These are phyloP conservation scores for Bruguiera gymnorhiza DNA, from an alignment of 345 rosid species.

Conservation along the genomic window DNA sequence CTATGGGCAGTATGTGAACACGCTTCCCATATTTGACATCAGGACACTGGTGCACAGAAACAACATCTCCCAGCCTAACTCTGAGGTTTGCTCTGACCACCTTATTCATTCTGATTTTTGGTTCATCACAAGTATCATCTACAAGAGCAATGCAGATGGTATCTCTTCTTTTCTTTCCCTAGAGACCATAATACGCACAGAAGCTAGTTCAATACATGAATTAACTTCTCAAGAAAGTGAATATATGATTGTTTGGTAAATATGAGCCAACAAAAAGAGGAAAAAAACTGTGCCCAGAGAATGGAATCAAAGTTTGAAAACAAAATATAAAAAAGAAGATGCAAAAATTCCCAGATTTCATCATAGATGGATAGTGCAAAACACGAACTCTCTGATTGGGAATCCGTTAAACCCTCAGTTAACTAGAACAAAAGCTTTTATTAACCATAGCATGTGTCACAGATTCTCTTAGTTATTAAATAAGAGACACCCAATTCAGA, in stretches of 20 bases:
- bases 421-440: neutral
- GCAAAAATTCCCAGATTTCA: neutral
- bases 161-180: conserved; percentile 89
- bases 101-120: conserved; percentile 84
- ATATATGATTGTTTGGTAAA: neutral
- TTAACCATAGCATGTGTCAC: neutral
- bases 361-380: too few species aligned
- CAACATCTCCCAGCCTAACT: conserved; percentile 87
- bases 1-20: conserved; percentile 87
- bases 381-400: neutral
- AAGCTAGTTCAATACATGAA: neutral
- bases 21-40: conserved; percentile 94
- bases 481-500: neutral
- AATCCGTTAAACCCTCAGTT: neutral
- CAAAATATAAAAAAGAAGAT: neutral
- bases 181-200: neutral
- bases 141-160: conserved; percentile 84
- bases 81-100: conserved; percentile 85
- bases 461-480: neutral
- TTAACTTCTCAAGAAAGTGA: neutral
- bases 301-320: too few species aligned
- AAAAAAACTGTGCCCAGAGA: too few species aligned
- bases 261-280: too few species aligned
- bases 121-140: conserved; percentile 80
- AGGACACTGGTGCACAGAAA: conserved; percentile 84